Evolutionary conservation across 1,139 yeast genomes (phyloP).

Genomic region (Pichia sp.): DNA sequence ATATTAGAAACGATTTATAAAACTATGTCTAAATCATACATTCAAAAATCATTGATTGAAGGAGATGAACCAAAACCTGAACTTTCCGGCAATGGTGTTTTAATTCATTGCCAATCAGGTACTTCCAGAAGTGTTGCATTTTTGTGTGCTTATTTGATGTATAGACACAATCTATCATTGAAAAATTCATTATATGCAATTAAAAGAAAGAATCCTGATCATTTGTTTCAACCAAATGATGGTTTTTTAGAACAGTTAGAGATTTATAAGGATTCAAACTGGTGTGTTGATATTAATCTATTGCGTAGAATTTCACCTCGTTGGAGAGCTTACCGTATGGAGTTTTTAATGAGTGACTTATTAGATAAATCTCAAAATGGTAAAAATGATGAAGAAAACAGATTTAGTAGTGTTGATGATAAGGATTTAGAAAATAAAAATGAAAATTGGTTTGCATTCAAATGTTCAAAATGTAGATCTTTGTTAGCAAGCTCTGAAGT

Average conservation of each 20-base stretch:
- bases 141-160: constrained; percentile 74
- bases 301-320: constrained; percentile 19
- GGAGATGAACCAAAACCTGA: constrained; percentile 27
- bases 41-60: neutral
- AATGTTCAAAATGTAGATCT: constrained; percentile 68
- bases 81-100: constrained; percentile 41
- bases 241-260: constrained; percentile 69
- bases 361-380: neutral
- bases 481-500: constrained; percentile 42
- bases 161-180: constrained; percentile 50
- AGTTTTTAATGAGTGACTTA: constrained; percentile 5
- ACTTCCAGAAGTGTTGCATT: constrained; percentile 74
- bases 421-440: constrained; percentile 10
- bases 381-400: constrained; percentile 19
- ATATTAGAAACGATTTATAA: constrained; percentile 59
- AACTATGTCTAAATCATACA: constrained; percentile 18
- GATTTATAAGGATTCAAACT: constrained; percentile 44
- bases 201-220: constrained; percentile 43
- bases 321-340: constrained; percentile 19
- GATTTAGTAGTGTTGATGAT: constrained; percentile 21
- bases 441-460: constrained; percentile 27
- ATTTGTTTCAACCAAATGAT: constrained; percentile 61
- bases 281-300: constrained; percentile 16
- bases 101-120: constrained; percentile 82
- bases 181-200: constrained; percentile 69